Conservation (phyloP, 345 rosid genomes). For the Bruguiera gymnorhiza region DNA sequence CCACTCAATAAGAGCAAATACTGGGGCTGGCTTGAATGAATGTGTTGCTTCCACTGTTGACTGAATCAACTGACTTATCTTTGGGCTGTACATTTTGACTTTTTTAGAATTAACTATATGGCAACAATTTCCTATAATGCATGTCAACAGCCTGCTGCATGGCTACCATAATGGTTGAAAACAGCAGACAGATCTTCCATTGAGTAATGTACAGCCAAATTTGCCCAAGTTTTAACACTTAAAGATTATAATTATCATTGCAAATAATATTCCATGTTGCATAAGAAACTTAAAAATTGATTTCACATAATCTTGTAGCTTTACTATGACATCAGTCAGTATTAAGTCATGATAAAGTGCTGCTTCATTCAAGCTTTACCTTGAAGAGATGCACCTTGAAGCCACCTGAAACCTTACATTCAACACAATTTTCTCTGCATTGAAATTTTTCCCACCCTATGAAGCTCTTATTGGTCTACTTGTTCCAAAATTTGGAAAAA, state of each 20-base stretch:
- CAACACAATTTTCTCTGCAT: too few relatives aligned
- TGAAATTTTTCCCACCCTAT: neutral
- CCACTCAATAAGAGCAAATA: neutral
- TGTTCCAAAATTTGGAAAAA: neutral
- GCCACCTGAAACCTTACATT: neutral
- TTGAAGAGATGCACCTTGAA: neutral
- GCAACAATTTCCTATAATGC: neutral
- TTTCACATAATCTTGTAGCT: neutral
- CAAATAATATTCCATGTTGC: neutral
- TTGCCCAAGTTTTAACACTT: neutral
- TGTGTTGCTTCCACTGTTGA: too few relatives aligned
- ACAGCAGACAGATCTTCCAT: neutral
- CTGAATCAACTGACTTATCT: too few relatives aligned
- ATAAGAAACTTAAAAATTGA: conserved; percentile 1
- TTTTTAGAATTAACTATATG: too few relatives aligned
- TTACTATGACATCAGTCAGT: neutral
- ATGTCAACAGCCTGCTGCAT: neutral
- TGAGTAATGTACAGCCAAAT: neutral
- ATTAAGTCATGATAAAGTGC: neutral
- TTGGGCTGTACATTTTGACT: too few relatives aligned
- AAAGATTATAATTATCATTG: neutral
- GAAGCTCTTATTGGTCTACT: neutral
- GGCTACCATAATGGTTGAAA: neutral
- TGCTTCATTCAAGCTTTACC: neutral
- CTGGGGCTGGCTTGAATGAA: neutral